Evolutionary conservation across 2,329 filamentous ascomycete genomes (phyloP), one percentile per base, ranked within the genome.

Genomic region (Stagonosporopsis chrysanthemi): DNA sequence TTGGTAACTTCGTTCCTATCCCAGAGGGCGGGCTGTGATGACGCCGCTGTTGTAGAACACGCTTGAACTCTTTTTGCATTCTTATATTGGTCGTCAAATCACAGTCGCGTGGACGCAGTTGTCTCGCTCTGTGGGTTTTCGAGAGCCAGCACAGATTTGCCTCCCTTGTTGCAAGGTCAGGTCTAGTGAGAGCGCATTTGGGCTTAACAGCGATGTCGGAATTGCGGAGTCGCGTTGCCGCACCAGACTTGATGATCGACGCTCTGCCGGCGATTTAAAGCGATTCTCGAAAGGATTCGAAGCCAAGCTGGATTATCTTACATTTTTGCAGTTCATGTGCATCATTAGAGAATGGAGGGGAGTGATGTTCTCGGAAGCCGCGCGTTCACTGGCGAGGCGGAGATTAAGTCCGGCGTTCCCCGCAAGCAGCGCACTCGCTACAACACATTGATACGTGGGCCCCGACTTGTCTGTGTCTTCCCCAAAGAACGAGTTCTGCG

Each of bases 311-410:
- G 38, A 48, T 14, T 17, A 33, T 19, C 11, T 17, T 40, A 6
- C 6, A 7, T 31, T 11, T 7, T 31, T 26, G 11, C 17, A 11
- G 12, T 24, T 14, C 4, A n/a, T 11, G 31, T 41, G 24, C 43
- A 38, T 33, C 29, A 39, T 17, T 17, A 17, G 5, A 35, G 1
- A 28, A 24, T 35, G 9, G 15, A 40, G 4, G 4, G 40, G 4
- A 33, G 28, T 45, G 41, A 11, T 55, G 19, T 38, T 26, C 40
- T 19, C 2, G 11, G 24, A 28, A 42, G 52, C 52, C 52, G 52
- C 52, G 52, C 52, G 52, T 55, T 44, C 52, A 40, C 33, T 29
- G 31, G 23, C 26, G 33, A 29, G 42, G 52, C 45, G 52, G 45
- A 49, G 45, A 55, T 45, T 49, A 17, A 49, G 33, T 29, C 7